These are phyloP conservation scores for Agaricus bisporus DNA, from an alignment of 768 basidiomycete species.

Conservation along the genomic window DNA sequence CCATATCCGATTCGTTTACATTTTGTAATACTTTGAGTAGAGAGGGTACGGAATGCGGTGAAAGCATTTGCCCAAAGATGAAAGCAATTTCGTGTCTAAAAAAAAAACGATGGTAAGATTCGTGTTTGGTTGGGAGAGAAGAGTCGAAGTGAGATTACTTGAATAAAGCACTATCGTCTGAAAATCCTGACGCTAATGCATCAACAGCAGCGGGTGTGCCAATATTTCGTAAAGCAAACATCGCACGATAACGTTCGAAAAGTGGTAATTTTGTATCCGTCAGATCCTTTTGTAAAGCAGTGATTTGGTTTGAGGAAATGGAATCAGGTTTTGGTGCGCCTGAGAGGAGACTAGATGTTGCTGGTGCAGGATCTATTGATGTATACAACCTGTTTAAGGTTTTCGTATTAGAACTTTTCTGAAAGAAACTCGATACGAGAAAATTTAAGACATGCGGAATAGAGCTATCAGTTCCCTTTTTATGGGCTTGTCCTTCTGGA, in stretches of 20 bases:
- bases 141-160: constrained; percentile 47
- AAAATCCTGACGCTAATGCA: constrained; percentile 87
- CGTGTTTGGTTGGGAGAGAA: not conserved
- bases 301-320: constrained; percentile 40
- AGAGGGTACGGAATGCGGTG: constrained; percentile 81
- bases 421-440: not conserved
- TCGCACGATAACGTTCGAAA: constrained; percentile 93
- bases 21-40: constrained; percentile 75
- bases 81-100: constrained; percentile 95
- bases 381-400: constrained; percentile 51
- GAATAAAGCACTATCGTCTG: constrained; percentile 87
- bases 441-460: constrained; percentile 29
- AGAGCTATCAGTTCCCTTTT: constrained; percentile 18
- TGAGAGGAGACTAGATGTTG: constrained; percentile 56
- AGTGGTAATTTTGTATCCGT: constrained; percentile 65
- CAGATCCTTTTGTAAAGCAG: constrained; percentile 52
- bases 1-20: constrained; percentile 83
- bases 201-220: constrained; percentile 79
- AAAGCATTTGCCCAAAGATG: constrained; percentile 93
- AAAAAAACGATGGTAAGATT: not conserved
- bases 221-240: constrained; percentile 97
- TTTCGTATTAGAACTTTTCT: too few relatives aligned
- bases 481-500: constrained; percentile 56
- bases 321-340: constrained; percentile 49
- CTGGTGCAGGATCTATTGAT: constrained; percentile 87